Evolutionary conservation across 1,139 yeast species (phyloP), one percentile per base, ranked within the genome.

Genomic region (Zygoascus sp.): DNA sequence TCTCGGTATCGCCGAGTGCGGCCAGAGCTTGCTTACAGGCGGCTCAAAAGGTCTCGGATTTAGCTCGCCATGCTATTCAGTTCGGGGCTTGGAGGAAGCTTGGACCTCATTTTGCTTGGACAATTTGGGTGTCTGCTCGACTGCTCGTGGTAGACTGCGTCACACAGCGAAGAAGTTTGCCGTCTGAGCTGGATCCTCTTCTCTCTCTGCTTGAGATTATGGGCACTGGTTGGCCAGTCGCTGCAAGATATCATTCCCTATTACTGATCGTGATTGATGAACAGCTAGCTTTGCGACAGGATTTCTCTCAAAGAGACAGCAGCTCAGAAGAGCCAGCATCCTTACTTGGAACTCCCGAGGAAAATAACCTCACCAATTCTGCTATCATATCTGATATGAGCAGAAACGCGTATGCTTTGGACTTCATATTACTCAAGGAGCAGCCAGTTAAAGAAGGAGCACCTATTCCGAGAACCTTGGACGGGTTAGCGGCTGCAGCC

Each of bases 81-180:
- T 52, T 54, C 20, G 48, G 48, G 2, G 52, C 57, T 4, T 58
- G 60, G 50, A 59, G 58, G 22, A 51, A 51, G 20, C 49, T 65
- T 23, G 70, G 72, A 1, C 69, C 70, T 4, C 64, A 62, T 37
- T 67, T 63, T 48, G 67, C 69, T 0, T 66, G 67, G 52, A 58
- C 54, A 34, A 53, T 66, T 11, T 67, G 71, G 70, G 66, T 67
- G 13, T 59, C 64, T 35, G 60, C 69, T 1, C 53, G 71, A 47
- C 57, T 67, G n/a, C 45, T 67, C 23, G 58, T 67, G 36, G 69
- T 65, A n/a, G 66, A 66, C 50, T 59, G 62, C 38, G 64, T 66
- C 10, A 58, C 60, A 7, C 49, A 50, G 19, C 53, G 57, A 17
- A 55, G 35, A 23, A 41, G 40, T 5, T 55, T 59, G 40, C 61